A percentile compares a stretch with the other conserved stretches of the same genome.
phyloP scores from a whole-genome alignment of 306 rosid genomes.

The Betula pendula region DNA sequence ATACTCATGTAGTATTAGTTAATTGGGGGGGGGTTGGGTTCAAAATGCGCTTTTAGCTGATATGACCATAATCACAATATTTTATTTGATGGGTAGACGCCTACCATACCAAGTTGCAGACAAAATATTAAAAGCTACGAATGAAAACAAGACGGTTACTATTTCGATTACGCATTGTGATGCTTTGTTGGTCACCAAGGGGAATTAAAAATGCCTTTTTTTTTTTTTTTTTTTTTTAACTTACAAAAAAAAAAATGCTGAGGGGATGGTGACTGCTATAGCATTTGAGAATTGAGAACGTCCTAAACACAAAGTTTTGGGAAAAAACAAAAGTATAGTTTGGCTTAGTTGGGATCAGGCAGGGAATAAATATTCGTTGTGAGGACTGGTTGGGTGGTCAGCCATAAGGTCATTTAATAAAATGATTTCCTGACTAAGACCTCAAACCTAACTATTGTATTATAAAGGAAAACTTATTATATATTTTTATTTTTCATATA shows the following conservation, averaged over 20 bases:
- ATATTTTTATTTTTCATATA: background rate
- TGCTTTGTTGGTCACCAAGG: conserved; percentile 19
- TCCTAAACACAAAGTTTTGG: background rate
- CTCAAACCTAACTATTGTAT: background rate
- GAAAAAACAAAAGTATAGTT: background rate
- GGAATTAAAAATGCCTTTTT: conserved; percentile 2
- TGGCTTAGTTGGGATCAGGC: conserved; percentile 4
- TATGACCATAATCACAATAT: too few relatives aligned
- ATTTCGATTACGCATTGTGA: conserved; percentile 1
- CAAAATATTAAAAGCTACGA: conserved; percentile 4
- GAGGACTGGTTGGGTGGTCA: conserved; percentile 7
- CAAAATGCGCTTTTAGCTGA: too few relatives aligned
- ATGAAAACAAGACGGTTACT: conserved; percentile 22
- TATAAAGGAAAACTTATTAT: background rate
- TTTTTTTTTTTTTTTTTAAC: too few relatives aligned
- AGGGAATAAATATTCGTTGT: background rate
- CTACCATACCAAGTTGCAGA: too few relatives aligned
- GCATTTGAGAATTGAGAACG: background rate
- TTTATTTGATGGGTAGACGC: too few relatives aligned
- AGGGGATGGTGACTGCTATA: conserved; percentile 15
- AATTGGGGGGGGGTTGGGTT: too few relatives aligned
- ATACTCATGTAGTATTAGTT: too few relatives aligned
- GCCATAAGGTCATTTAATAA: background rate
- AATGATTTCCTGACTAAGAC: background rate
- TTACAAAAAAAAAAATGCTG: too few relatives aligned